Conservation (phyloP, 148 eudicot species). For the Rhododendron kiyosumense region DNA sequence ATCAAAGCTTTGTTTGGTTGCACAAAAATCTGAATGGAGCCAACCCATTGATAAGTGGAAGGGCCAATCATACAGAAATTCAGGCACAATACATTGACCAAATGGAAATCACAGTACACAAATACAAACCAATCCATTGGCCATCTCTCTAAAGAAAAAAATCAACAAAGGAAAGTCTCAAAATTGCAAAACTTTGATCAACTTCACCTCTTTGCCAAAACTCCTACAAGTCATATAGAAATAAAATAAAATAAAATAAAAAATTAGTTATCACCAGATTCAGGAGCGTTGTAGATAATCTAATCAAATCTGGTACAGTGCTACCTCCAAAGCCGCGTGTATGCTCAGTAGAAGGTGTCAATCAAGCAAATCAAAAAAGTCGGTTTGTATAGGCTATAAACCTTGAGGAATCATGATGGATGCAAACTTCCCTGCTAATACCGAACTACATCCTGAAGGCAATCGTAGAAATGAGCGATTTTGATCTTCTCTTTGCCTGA, state of each 20-base stretch:
- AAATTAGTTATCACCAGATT: not conserved
- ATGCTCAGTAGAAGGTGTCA: not conserved
- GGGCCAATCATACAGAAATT: not conserved
- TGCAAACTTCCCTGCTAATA: constrained; percentile 26
- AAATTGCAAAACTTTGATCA: not conserved
- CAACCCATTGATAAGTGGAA: not conserved
- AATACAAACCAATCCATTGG: not conserved
- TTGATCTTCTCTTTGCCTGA: constrained; percentile 74
- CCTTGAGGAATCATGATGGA: constrained; percentile 1
- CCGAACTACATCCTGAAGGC: constrained; percentile 79
- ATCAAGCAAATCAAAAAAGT: constrained; percentile 7
- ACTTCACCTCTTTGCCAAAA: not conserved
- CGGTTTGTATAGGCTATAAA: not conserved
- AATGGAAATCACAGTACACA: not conserved
- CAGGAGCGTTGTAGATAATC: not conserved
- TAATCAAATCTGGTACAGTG: not conserved
- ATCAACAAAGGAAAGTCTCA: not conserved
- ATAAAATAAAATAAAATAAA: not conserved
- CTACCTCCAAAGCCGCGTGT: not conserved
- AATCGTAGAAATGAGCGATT: constrained; percentile 76
- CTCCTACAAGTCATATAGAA: not conserved
- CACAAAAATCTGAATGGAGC: not conserved
- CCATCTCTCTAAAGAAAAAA: not conserved
- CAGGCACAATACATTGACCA: not conserved
- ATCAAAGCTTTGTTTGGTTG: not conserved